Percentiles rank a stretch among this genome's conserved stretches.
Evolutionary conservation across 306 rosid species (phyloP).

Genomic region (Rosa rugosa): DNA sequence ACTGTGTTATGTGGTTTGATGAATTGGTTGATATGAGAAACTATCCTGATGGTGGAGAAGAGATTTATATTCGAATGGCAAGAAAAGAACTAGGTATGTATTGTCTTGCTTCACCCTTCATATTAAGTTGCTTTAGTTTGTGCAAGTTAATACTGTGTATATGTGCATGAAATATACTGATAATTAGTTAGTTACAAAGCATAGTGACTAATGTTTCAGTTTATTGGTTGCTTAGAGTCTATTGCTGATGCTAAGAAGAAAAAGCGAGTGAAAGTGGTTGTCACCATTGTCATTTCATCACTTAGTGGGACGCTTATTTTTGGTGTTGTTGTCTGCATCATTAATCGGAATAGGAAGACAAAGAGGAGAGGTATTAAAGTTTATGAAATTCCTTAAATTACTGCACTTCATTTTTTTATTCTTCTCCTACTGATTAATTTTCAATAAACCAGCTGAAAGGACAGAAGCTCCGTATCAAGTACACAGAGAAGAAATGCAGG

Average conservation of each 20-base stretch:
- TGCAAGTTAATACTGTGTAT: neutral
- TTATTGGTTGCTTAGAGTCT: constrained; percentile 16
- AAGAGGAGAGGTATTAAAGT: constrained; percentile 14
- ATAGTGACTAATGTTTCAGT: neutral
- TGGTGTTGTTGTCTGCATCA: constrained; percentile 8
- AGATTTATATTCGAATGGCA: constrained; percentile 25
- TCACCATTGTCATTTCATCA: neutral
- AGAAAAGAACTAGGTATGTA: constrained; percentile 20
- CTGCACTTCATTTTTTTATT: neutral
- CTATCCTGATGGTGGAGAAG: constrained; percentile 8
- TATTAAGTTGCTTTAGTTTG: neutral
- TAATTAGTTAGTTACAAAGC: neutral
- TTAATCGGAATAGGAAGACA: constrained; percentile 10
- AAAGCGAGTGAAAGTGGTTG: constrained; percentile 14
- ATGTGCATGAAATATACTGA: neutral
- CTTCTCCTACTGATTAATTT: neutral
- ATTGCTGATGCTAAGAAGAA: constrained; percentile 30
- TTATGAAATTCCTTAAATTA: neutral
- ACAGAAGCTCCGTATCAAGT: neutral
- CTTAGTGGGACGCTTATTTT: constrained; percentile 15
- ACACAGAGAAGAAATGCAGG: neutral
- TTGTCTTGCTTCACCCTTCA: neutral
- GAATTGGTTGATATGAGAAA: constrained; percentile 28
- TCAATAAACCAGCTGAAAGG: neutral
- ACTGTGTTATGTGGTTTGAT: constrained; percentile 32